Evolutionary conservation across 768 basidiomycete species (phyloP).

Genomic region (Lactarius tabidus): DNA sequence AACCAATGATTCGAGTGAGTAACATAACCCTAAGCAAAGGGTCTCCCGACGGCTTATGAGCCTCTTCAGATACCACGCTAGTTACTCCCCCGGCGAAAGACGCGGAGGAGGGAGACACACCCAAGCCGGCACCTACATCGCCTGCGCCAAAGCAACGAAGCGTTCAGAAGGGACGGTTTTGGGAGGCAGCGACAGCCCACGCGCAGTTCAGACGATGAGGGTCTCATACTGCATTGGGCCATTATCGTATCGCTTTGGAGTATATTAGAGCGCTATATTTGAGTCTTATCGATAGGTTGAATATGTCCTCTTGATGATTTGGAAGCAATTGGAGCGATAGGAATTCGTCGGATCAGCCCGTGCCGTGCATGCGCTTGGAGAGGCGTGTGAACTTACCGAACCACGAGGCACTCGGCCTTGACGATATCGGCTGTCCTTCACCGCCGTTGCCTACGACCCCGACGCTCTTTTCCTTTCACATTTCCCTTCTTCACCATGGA

Average conservation of each 20-base stretch:
- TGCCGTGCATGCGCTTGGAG: not conserved
- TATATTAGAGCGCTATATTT: not conserved
- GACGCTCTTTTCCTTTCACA: constrained; percentile 8
- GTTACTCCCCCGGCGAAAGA: not conserved
- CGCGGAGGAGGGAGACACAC: not conserved
- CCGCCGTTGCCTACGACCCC: constrained; percentile 9
- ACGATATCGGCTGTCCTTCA: not conserved
- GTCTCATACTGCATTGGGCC: not conserved
- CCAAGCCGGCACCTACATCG: not conserved
- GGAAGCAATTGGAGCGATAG: not conserved
- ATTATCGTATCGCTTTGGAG: not conserved
- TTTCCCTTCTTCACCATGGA: constrained; percentile 47
- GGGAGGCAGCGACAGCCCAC: not conserved
- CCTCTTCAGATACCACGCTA: not conserved
- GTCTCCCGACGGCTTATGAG: not conserved
- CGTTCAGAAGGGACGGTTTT: not conserved
- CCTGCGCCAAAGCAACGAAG: not conserved
- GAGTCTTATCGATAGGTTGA: not conserved
- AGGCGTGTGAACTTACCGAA: not conserved
- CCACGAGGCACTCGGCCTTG: not conserved
- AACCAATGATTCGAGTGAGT: constrained; percentile 3
- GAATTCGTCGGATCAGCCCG: not conserved
- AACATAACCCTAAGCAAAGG: not conserved
- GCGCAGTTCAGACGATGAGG: not conserved
- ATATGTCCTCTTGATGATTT: not conserved